These are phyloP conservation scores for Cynanchum wilfordii DNA, from an alignment of 257 asterid species.

Conservation along the genomic window DNA sequence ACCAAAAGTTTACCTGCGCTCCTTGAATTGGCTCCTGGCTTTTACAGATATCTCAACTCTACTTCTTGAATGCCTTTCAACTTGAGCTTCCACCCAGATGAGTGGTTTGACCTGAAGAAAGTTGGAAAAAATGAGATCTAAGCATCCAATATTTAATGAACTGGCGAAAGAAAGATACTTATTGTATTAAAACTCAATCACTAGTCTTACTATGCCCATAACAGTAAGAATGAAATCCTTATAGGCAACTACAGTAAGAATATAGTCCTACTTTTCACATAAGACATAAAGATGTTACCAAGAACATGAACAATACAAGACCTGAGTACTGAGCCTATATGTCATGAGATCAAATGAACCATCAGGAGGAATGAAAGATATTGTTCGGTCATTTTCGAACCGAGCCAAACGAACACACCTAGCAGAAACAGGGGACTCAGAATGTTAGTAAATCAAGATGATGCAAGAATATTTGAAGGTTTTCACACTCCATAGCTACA, in stretches of 20 bases:
- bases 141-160: not conserved
- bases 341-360: slow-evolving; percentile 58
- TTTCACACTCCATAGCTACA: not conserved
- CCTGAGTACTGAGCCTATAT: slow-evolving; percentile 52
- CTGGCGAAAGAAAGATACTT: not conserved
- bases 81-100: slow-evolving; percentile 57
- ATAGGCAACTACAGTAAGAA: not conserved
- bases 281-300: not conserved
- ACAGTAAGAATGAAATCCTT: not conserved
- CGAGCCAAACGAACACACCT: slow-evolving; percentile 57
- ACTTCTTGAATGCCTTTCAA: slow-evolving; percentile 50
- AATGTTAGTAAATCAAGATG: not conserved
- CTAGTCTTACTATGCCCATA: not conserved
- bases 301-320: slow-evolving; percentile 20
- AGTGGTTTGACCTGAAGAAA: slow-evolving; percentile 44
- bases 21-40: slow-evolving; percentile 60
- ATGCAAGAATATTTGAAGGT: not conserved
- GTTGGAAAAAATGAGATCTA: not conserved
- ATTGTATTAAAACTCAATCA: not conserved
- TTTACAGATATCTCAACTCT: slow-evolving; percentile 42
- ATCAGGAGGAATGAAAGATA: slow-evolving; percentile 55
- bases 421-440: slow-evolving; percentile 1
- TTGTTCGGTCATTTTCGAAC: slow-evolving; percentile 50
- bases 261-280: not conserved
- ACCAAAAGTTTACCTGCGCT: slow-evolving; percentile 35